Conservation (phyloP, 2,329 filamentous ascomycete species). For the Xylaria sp. region DNA sequence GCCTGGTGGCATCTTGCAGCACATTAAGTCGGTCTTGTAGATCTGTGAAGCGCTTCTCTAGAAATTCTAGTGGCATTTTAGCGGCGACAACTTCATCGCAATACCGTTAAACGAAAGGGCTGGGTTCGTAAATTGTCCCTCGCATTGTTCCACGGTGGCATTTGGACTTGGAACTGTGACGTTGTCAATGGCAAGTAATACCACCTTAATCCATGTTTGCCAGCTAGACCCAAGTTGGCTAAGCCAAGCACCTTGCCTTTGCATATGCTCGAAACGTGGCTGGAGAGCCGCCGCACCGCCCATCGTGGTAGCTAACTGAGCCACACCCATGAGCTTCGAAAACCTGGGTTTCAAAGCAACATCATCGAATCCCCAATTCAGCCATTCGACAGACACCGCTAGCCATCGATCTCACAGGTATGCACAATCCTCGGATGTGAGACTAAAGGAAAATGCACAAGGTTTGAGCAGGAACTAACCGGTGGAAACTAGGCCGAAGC, state of each 20-base stretch:
- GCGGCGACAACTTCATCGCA: neutral
- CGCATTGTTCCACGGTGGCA: constrained; percentile 13
- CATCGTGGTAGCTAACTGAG: constrained; percentile 3
- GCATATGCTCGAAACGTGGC: neutral
- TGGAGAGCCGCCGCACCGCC: constrained; percentile 13
- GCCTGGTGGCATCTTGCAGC: constrained; percentile 65
- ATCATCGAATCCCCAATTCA: neutral
- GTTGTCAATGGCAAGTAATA: neutral
- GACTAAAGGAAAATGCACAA: neutral
- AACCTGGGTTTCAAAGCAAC: neutral
- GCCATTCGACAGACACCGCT: neutral
- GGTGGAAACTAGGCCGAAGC: neutral
- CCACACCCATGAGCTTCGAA: constrained; percentile 26
- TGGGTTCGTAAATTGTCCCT: constrained; percentile 14
- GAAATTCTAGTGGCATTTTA: constrained; percentile 61
- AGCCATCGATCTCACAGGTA: constrained; percentile 12
- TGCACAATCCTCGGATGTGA: neutral
- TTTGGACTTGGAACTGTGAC: constrained; percentile 12
- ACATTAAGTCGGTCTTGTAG: constrained; percentile 65
- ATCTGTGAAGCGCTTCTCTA: constrained; percentile 66
- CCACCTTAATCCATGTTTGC: neutral
- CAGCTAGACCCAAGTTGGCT: neutral
- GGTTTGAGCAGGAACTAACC: neutral
- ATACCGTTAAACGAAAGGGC: neutral
- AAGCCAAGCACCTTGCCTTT: neutral